These are phyloP conservation scores for Fomitopsis schrenkii DNA, from an alignment of 1,284 basidiomycete species.

Conservation along the genomic window DNA sequence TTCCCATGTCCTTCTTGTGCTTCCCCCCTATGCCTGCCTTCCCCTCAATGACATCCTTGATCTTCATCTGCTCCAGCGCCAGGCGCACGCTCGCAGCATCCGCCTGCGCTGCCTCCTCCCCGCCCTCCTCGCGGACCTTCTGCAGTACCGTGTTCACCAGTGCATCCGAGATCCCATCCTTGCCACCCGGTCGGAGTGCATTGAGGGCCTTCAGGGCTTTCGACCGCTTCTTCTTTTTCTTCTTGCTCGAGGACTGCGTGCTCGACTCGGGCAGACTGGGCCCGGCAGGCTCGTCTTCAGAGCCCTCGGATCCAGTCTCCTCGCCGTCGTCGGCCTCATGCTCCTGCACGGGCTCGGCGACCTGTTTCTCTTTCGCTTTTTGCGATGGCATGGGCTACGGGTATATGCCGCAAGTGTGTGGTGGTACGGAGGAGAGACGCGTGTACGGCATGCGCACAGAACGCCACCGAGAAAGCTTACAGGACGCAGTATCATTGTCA, in stretches of 20 bases:
- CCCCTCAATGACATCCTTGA: constrained; percentile 70
- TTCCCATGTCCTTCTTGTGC: constrained; percentile 76
- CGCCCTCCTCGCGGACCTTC: constrained; percentile 55
- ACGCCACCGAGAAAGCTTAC: neutral
- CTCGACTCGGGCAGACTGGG: constrained; percentile 24
- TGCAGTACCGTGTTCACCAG: constrained; percentile 57
- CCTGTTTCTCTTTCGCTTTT: constrained; percentile 37
- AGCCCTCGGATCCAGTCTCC: constrained; percentile 33
- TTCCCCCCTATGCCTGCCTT: constrained; percentile 65
- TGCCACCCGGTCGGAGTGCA: constrained; percentile 39
- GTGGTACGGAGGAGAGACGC: neutral
- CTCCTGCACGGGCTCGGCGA: constrained; percentile 33
- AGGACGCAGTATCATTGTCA: neutral
- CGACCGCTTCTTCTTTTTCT: constrained; percentile 74
- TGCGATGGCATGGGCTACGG: constrained; percentile 23
- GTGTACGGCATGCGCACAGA: neutral
- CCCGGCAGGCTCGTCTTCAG: constrained; percentile 24
- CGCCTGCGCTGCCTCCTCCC: constrained; percentile 41
- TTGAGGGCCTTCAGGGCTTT: constrained; percentile 55
- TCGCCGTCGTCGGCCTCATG: constrained; percentile 21
- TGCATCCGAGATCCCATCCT: constrained; percentile 53
- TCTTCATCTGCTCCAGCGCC: constrained; percentile 64
- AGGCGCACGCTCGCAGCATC: constrained; percentile 57
- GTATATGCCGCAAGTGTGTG: neutral
- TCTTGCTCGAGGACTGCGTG: constrained; percentile 45